These are phyloP conservation scores for Naematelia aurantialba DNA, from an alignment of 768 basidiomycete genomes.

Conservation along the genomic window DNA sequence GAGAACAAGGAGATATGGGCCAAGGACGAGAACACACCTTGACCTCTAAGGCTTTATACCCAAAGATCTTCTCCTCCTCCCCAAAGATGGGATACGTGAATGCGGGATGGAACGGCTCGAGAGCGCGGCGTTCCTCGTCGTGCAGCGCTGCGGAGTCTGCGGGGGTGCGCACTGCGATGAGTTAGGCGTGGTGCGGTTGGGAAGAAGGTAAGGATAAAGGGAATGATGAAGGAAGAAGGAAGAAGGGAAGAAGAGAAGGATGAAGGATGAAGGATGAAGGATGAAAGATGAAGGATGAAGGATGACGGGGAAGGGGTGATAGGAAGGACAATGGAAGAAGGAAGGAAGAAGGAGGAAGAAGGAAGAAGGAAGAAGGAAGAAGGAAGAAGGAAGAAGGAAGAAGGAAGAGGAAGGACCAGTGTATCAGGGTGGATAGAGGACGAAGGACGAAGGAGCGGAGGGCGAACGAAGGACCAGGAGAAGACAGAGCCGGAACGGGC, in stretches of 20 bases:
- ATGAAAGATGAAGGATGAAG: neutral
- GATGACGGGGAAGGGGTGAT: neutral
- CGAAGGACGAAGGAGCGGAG: neutral
- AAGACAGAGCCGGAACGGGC: conserved; percentile 5
- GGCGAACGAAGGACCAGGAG: conserved; percentile 4
- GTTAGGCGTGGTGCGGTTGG: neutral
- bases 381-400: neutral
- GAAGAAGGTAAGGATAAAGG: neutral
- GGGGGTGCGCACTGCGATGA: conserved; percentile 61
- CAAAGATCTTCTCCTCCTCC: conserved; percentile 93
- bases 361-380: conserved; percentile 19
- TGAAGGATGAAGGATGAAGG: conserved; percentile 1
- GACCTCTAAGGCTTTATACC: conserved; percentile 77
- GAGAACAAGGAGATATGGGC: neutral
- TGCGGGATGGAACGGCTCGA: conserved; percentile 68
- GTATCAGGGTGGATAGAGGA: neutral
- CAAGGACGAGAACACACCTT: conserved; percentile 59
- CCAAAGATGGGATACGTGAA: conserved; percentile 99
- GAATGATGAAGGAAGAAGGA: neutral
- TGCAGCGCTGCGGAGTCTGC: conserved; percentile 62
- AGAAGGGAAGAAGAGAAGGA: neutral
- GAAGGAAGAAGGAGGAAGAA: conserved; percentile 2
- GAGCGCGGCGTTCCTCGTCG: conserved; percentile 58
- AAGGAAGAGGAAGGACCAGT: neutral
- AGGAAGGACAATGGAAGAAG: neutral